Conservation (phyloP, 352 stramenopile genomes). For the Phytophthora pseudosyringae region DNA sequence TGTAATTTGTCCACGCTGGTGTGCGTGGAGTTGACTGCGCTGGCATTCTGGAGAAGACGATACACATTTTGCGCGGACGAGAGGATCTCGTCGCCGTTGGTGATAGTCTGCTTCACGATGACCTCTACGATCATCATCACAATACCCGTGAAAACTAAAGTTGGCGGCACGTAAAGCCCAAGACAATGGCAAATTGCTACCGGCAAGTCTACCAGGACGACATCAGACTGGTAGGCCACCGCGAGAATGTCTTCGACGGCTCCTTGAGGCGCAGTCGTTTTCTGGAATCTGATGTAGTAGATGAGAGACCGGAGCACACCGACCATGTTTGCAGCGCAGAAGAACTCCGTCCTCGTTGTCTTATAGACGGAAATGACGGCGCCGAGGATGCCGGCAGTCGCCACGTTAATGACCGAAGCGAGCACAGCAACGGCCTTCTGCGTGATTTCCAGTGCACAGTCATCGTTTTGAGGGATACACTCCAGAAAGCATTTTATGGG, state of each 20-base stretch:
- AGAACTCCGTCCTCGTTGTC: constrained; percentile 11
- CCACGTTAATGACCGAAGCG: constrained; percentile 26
- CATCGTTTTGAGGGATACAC: no score
- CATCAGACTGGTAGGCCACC: constrained; percentile 29
- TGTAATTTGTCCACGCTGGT: constrained; percentile 24
- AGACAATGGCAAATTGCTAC: constrained; percentile 31
- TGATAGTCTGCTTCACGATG: constrained; percentile 27
- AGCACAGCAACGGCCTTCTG: no score
- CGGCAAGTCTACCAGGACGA: constrained; percentile 29
- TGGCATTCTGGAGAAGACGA: constrained; percentile 15
- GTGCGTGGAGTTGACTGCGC: constrained; percentile 5
- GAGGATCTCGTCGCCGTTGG: constrained; percentile 29
- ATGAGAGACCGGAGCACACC: constrained; percentile 25
- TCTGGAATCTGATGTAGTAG: constrained; percentile 26
- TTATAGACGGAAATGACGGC: constrained; percentile 10
- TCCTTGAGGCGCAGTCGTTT: constrained; percentile 23
- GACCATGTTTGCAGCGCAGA: constrained; percentile 30
- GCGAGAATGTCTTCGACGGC: constrained; percentile 17
- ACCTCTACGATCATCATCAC: constrained; percentile 31
- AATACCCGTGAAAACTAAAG: constrained; percentile 19
- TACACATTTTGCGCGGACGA: constrained; percentile 25
- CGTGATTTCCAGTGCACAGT: no score
- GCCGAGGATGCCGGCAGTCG: constrained; percentile 27
- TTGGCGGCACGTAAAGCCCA: constrained; percentile 20
- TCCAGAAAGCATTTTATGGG: no score